Evolutionary conservation across 2,329 filamentous ascomycete genomes (phyloP), one percentile per base, ranked within the genome.

Genomic region (Aphanocladium album): DNA sequence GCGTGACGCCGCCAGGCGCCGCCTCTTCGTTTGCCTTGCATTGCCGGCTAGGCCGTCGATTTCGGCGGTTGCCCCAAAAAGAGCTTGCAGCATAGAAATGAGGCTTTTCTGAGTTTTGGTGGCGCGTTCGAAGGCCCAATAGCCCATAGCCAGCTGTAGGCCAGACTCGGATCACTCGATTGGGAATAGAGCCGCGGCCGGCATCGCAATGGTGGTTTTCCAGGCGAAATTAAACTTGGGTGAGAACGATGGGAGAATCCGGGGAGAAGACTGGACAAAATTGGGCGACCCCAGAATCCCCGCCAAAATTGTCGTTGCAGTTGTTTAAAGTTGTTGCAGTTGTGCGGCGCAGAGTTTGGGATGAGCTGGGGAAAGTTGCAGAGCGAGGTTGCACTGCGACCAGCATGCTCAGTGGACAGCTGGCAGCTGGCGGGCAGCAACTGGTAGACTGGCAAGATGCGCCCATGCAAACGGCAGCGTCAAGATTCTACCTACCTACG

Each of bases 211-310:
- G 41, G 30, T 6, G 5, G 21, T 25, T 33, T 53, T 39, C 50
- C 33, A 41, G 50, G 21, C 50, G 19, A 33, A 23, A n/a, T 46
- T 33, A 33, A 21, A 41, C 17, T 17, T 11, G 19, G 47, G 30
- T 30, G 50, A 41, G 50, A 27, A 6, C 30, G 9, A 30, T 30
- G 11, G n/a, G n/a, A 45, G 9, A 46, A 37, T 33, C 41, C 3
- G 39, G 53, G 50, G 41, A 45, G 25, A 35, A 54, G 46, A 35
- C n/a, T 56, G 41, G 53, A 17, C 53, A 56, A 53, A 37, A 52
- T 52, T 37, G 33, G 49, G 33, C 30, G 14, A 21, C 53, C 41
- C 39, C 53, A 23, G 53, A 35, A 23, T 35, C 39, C 39, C 53
- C 53, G 41, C 21, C 27, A 25, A n/a, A 17, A 56, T 56, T 46